Base-by-base conservation (phyloP, 2,329 filamentous ascomycete genomes). In the Ophiostoma angusticollis region DNA sequence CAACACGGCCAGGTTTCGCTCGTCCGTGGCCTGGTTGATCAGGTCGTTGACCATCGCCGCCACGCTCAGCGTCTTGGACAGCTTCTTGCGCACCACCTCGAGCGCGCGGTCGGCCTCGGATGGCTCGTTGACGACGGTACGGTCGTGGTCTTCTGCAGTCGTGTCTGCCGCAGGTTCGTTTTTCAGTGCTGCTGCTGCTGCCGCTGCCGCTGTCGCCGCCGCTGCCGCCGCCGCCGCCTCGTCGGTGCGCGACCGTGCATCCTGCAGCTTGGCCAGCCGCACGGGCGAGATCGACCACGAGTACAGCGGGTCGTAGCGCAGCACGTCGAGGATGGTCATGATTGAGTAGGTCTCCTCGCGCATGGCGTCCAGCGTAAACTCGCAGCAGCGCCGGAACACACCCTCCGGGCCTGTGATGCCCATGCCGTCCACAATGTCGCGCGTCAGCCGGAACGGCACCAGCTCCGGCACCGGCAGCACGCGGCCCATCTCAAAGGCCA, bases 231-330 rank as follows among this genome's bases (percentile, higher is more conserved):
- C 46, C 8, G 56, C 55, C 1, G 60, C 60, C 5, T 58, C 52
- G 35, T 63, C 66, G 3, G 71, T 60, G 4, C 45, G 42, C 11
- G 41, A 37, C 31, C 78, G 65, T 8, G 70, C 74, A 49, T 74
- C 72, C 52, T 80, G 76, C 40, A 80, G 58, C 51, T 78, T 79
- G 29, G 74, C 72, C 42, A 80, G 59, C 16, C 76, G 67, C 24
- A 79, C 64, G 0, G 76, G 76, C 9, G 84, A 91, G 40, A 95
- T 78, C 25, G 84, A 89, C 91, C 91, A 99, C 44, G 78, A 91
- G 58, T 96, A 93, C 45, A 99, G 64, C 1, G 91, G 93, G 66
- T 99, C 91, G 59, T 95, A 96, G n/a, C 93, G 81, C 43, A 99
- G 65, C 17, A 98, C 93, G 54, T 98, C 93, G 16, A 99, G 74